Evolutionary conservation across 1,139 yeast species (phyloP).

Genomic region (Geotrichum fermentans): DNA sequence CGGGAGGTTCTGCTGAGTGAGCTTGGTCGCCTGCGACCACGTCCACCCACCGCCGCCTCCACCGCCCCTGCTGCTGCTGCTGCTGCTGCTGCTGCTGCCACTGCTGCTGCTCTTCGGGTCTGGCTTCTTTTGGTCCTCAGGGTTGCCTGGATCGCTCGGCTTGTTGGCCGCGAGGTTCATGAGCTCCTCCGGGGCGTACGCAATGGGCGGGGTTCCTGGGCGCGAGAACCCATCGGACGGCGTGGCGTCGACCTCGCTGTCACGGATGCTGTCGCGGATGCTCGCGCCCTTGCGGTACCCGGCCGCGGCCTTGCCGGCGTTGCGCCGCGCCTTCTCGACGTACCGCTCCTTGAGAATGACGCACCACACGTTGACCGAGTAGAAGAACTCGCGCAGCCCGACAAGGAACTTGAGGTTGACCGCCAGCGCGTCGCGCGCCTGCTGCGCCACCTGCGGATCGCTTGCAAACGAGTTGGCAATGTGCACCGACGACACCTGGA

Average conservation of each 20-base stretch:
- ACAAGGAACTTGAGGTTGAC: conserved; percentile 35
- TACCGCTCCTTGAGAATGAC: conserved; percentile 36
- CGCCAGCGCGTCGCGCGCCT: conserved; percentile 36
- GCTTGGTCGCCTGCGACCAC: neutral
- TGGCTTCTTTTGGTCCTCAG: neutral
- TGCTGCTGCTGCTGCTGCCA: neutral
- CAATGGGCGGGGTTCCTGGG: conserved; percentile 29
- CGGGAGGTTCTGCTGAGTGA: no score
- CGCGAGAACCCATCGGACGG: conserved; percentile 25
- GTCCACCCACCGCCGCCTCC: neutral
- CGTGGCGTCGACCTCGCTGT: neutral
- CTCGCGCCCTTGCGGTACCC: neutral
- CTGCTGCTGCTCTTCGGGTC: neutral
- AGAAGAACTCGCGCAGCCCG: conserved; percentile 36
- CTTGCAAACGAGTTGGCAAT: conserved; percentile 36
- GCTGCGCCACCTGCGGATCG: conserved; percentile 31
- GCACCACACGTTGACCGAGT: conserved; percentile 39
- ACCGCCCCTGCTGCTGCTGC: neutral
- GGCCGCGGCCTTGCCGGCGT: neutral
- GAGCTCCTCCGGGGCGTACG: conserved; percentile 29
- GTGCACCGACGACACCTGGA: conserved; percentile 37
- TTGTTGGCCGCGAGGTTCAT: conserved; percentile 22
- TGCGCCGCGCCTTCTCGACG: conserved; percentile 22
- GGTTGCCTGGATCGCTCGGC: conserved; percentile 1
- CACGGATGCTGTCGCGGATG: neutral